Conservation (phyloP, 257 asterid species). For the Ligustrum vulgare region DNA sequence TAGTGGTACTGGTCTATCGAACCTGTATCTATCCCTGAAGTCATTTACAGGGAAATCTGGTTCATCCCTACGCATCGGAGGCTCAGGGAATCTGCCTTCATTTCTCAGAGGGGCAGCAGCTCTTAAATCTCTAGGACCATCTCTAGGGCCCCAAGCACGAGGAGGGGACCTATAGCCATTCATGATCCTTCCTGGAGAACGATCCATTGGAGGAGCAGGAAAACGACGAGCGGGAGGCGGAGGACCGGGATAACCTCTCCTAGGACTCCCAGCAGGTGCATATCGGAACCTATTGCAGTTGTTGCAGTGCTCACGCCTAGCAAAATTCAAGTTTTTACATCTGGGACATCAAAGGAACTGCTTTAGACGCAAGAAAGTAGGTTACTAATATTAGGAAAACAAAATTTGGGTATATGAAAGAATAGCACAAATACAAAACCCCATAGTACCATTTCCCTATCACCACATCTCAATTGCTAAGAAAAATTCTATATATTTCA, state of each 20-base stretch:
- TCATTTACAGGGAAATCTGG: slow-evolving; percentile 50
- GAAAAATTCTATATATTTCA: background rate
- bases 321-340: slow-evolving; percentile 87
- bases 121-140: slow-evolving; percentile 62
- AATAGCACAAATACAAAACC: background rate
- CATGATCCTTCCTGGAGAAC: slow-evolving; percentile 58
- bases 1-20: slow-evolving; percentile 48
- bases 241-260: slow-evolving; percentile 64
- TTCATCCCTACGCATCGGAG: slow-evolving; percentile 47
- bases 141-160: slow-evolving; percentile 76
- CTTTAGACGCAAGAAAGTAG: slow-evolving; percentile 5
- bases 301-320: slow-evolving; percentile 87
- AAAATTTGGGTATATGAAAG: background rate
- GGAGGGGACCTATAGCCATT: slow-evolving; percentile 73
- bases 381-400: background rate
- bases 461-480: background rate
- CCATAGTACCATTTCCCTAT: background rate
- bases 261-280: slow-evolving; percentile 46
- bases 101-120: slow-evolving; percentile 53
- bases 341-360: slow-evolving; percentile 36
- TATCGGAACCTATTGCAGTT: slow-evolving; percentile 79
- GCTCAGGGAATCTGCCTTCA: slow-evolving; percentile 61
- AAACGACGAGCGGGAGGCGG: slow-evolving; percentile 47
- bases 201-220: slow-evolving; percentile 46
- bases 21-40: slow-evolving; percentile 54